Conservation (phyloP, 345 rosid species). For the Carallia brachiata region DNA sequence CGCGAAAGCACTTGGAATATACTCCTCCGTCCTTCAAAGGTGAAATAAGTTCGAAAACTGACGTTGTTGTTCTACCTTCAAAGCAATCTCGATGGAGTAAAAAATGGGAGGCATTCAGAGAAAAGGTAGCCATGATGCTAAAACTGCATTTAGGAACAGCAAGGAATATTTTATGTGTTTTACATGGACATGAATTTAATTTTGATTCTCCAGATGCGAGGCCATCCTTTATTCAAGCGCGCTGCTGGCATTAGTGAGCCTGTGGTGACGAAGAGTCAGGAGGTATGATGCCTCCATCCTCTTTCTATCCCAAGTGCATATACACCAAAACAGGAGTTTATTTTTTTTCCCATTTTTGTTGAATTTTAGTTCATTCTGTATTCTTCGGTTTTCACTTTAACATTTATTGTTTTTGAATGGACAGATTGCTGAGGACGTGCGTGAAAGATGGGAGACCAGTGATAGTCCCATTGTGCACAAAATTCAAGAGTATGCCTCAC, state of each 20-base stretch:
- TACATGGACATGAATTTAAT: not conserved
- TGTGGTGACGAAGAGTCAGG: slow-evolving; percentile 80
- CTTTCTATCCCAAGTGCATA: not conserved
- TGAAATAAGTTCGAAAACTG: slow-evolving; percentile 78
- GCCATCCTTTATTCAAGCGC: slow-evolving; percentile 65
- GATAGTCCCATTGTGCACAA: slow-evolving; percentile 91
- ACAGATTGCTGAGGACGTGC: slow-evolving; percentile 90
- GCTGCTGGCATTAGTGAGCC: slow-evolving; percentile 74
- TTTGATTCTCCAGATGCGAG: slow-evolving; percentile 55
- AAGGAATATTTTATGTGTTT: not conserved
- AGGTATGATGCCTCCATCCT: slow-evolving; percentile 44
- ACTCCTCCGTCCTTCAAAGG: slow-evolving; percentile 60
- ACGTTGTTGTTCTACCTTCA: slow-evolving; percentile 56
- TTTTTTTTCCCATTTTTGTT: not conserved
- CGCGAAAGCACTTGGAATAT: slow-evolving; percentile 78
- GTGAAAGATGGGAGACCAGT: slow-evolving; percentile 97
- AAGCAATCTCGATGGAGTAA: slow-evolving; percentile 74
- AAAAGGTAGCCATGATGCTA: slow-evolving; percentile 43
- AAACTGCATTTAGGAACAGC: not conserved
- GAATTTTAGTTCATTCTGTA: not conserved
- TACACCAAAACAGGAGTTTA: not conserved
- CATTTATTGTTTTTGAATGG: slow-evolving; percentile 21
- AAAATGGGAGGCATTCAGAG: slow-evolving; percentile 66
- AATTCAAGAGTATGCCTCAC: slow-evolving; percentile 80
- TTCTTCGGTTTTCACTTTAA: not conserved